These are phyloP conservation scores for Centrapalus pauciflorus DNA, from an alignment of 129 eudicot genomes.

Conservation along the genomic window DNA sequence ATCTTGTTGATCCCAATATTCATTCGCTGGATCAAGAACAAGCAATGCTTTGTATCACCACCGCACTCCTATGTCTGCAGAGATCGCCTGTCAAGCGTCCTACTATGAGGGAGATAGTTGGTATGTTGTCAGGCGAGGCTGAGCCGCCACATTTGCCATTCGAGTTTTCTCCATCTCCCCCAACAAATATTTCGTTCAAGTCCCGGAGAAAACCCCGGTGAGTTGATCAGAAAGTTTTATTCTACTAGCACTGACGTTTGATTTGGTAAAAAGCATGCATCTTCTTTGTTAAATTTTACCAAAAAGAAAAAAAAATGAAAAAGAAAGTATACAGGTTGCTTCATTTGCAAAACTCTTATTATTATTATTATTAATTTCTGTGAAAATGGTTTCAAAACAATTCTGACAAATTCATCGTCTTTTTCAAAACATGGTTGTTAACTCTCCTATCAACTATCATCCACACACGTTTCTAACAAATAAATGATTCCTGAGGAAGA, in stretches of 20 bases:
- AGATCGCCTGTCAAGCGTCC: slow-evolving; percentile 77
- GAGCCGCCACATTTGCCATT: slow-evolving; percentile 92
- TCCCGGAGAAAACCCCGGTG: slow-evolving; percentile 73
- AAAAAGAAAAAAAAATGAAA: slow-evolving; percentile 25
- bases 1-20: slow-evolving; percentile 80
- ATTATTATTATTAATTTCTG: too few species aligned
- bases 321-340: slow-evolving; percentile 27
- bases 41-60: slow-evolving; percentile 70
- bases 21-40: slow-evolving; percentile 59
- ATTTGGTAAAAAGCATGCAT: slow-evolving; percentile 22
- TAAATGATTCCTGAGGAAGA: neutral
- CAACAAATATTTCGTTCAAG: slow-evolving; percentile 73
- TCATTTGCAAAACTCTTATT: slow-evolving; percentile 26
- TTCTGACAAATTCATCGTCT: too few species aligned
- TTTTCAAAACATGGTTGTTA: neutral
- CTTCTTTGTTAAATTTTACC: slow-evolving; percentile 16
- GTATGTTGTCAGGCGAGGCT: slow-evolving; percentile 73
- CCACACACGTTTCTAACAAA: neutral
- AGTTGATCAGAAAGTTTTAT: slow-evolving; percentile 31
- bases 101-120: slow-evolving; percentile 75
- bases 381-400: slow-evolving; percentile 10
- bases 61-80: slow-evolving; percentile 75
- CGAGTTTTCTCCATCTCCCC: slow-evolving; percentile 97
- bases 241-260: slow-evolving; percentile 22
- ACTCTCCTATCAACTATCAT: neutral